Evolutionary conservation across 2,329 filamentous ascomycete genomes (phyloP).

Genomic region (Xylaria sp.): DNA sequence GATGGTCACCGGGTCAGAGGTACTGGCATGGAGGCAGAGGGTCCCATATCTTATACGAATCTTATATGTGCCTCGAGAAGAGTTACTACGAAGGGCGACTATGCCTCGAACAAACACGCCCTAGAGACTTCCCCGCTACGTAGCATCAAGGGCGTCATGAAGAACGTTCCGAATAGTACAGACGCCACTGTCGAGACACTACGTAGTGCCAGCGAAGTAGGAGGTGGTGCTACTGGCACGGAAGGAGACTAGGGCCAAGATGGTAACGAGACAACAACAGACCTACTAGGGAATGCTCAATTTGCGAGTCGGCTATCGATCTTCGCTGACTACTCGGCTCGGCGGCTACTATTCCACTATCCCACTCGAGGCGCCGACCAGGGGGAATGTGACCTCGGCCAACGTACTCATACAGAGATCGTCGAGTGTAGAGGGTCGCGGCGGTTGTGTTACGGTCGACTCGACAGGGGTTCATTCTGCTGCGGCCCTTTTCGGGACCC

Average conservation of each 20-base stretch:
- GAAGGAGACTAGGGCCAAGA: constrained; percentile 37
- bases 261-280: constrained; percentile 37
- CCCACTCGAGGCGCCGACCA: constrained; percentile 23
- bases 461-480: constrained; percentile 27
- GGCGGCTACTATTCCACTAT: constrained; percentile 10
- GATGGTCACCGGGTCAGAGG: constrained; percentile 32
- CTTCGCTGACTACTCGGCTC: constrained; percentile 28
- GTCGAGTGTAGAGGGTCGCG: constrained; percentile 35
- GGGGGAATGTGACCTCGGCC: constrained; percentile 43
- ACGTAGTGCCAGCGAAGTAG: constrained; percentile 19
- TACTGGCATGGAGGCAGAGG: constrained; percentile 42
- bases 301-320: constrained; percentile 34
- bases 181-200: constrained; percentile 34
- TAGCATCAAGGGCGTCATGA: constrained; percentile 39
- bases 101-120: constrained; percentile 36
- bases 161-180: constrained; percentile 38
- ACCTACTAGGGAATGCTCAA: constrained; percentile 41
- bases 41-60: constrained; percentile 43
- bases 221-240: constrained; percentile 37
- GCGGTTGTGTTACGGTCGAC: constrained; percentile 26
- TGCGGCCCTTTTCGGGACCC: constrained; percentile 29
- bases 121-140: constrained; percentile 33
- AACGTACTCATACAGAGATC: constrained; percentile 39
- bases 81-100: constrained; percentile 31
- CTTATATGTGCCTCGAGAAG: constrained; percentile 19